Evolutionary conservation across 2,329 filamentous ascomycete species (phyloP), one percentile per base, ranked within the genome.

Genomic region (Sclerotinia nivalis): DNA sequence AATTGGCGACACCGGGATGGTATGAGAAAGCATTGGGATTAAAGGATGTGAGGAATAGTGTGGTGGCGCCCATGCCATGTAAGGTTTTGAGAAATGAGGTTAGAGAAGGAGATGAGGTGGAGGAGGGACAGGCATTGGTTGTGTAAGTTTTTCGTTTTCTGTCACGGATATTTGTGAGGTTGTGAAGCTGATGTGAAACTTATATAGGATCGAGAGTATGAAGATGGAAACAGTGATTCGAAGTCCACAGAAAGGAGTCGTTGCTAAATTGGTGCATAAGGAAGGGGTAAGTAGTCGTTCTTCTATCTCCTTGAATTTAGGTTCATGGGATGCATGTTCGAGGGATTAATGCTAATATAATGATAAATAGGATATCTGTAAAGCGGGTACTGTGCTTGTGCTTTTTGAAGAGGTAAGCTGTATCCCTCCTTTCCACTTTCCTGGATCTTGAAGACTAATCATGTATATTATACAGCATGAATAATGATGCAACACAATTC

Each of bases 11-110:
- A 25, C 93, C 95, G 0, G 84, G 84, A 58, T 99, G 94, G 93
- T 91, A 91, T 70, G 92, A 93, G 75, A 95, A 96, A 81, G 93
- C 93, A 0, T 84, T 97, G 10, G 94, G 95, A 0, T 82, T 92
- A 72, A 94, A 93, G 79, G 93, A 97, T 77, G 86, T 87, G 0
- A 85, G 89, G 9, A 94, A 95, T 71, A 96, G 91, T 67, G 93
- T 98, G 1, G 85, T 92, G 34, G 93, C 96, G 31, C 96, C 96
- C 0, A 99, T 99, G 96, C 96, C 96, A 1, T 98, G 96, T 82
- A 98, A 98, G 82, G 91, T 99, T 37, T 82, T 99, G 72, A 89
- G 93, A 74, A 96, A 97, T 61, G 92, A 97, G 80, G 93, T 97
- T 0, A 82, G 85, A 40, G 93, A 93, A 75, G 96, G 96, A 0